Evolutionary conservation across 192 early-diverging fungal species (phyloP).

Genomic region (Backusella parvicylindrica): DNA sequence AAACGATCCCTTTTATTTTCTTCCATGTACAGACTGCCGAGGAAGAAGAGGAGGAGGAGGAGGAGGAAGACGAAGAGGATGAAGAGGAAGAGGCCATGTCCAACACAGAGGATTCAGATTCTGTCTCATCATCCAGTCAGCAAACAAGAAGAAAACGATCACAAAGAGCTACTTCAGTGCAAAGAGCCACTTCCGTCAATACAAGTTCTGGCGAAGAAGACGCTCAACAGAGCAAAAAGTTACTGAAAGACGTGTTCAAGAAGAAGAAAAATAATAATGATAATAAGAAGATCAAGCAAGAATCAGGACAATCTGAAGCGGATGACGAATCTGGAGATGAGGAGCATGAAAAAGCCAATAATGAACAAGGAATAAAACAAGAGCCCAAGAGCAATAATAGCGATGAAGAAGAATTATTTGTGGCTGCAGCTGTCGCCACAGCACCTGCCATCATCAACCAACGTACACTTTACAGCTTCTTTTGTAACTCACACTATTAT

Average conservation of each 20-base stretch:
- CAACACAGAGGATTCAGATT: conserved; percentile 42
- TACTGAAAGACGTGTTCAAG: conserved; percentile 12
- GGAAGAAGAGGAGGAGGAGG: conserved; percentile 29
- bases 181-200: not conserved
- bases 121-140: conserved; percentile 11
- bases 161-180: not conserved
- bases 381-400: not conserved
- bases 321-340: conserved; percentile 8
- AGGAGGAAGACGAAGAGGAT: conserved; percentile 42
- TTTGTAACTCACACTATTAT: conserved; percentile 82
- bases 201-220: conserved; percentile 1
- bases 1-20: conserved; percentile 61
- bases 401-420: not conserved
- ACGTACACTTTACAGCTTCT: conserved; percentile 61
- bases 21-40: conserved; percentile 47
- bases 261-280: not conserved
- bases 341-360: conserved; percentile 5
- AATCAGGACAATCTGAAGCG: not conserved
- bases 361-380: conserved; percentile 5
- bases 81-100: conserved; percentile 33
- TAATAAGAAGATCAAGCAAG: not conserved
- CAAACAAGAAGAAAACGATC: conserved; percentile 15
- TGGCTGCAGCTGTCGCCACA: conserved; percentile 25
- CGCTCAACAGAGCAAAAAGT: not conserved
- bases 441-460: conserved; percentile 25